Base-by-base conservation (phyloP, 2,329 filamentous ascomycete genomes). In the Pseudocercospora eumusae region DNA sequence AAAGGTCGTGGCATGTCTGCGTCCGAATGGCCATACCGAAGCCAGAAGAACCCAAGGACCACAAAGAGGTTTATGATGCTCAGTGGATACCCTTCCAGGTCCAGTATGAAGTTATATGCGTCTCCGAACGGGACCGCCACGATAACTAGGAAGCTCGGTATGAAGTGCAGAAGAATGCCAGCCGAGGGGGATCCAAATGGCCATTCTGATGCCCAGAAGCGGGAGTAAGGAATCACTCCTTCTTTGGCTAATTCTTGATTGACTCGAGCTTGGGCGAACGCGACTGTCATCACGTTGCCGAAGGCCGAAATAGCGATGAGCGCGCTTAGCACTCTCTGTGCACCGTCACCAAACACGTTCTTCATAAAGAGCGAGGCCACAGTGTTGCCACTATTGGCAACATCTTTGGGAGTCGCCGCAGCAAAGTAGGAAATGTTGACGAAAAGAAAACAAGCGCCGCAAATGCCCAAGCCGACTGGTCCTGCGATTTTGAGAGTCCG, bases 51-150 rank as follows among this genome's bases (percentile, higher is more conserved):
- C 0, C 88, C 87, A 7, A 81, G 66, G 0, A 83, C 83, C 0
- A 85, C 77, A 0, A 85, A 83, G 1, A 90, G 72, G 0, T 81
- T 81, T 59, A 87, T 82, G 11, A 90, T 77, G 61, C 88, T 84
- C 0, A 80, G 84, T 0, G 87, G 84, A 65, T 90, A 91, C 0
- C 85, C 87, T 69, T 90, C 88, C 0, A 91, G 84, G 49, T 91
- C 87, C 0, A 90, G 77, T 31, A 91, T 76, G 66, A 88, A 88
- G 62, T 84, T 82, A 71, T 88, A 88, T 0, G 86, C 86, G 69
- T 88, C 86, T 0, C 86, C 86, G 0, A 84, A 82, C 0, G 86
- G 85, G 0, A 85, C 81, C 0, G 82, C 84, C 0, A 85, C 70
- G 27, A 87, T 87, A 82, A 88, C 85, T 49, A 88, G 66, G 2